Evolutionary conservation across 257 asterid genomes (phyloP), one percentile per base, ranked within the genome.

Genomic region (Avicennia marina): DNA sequence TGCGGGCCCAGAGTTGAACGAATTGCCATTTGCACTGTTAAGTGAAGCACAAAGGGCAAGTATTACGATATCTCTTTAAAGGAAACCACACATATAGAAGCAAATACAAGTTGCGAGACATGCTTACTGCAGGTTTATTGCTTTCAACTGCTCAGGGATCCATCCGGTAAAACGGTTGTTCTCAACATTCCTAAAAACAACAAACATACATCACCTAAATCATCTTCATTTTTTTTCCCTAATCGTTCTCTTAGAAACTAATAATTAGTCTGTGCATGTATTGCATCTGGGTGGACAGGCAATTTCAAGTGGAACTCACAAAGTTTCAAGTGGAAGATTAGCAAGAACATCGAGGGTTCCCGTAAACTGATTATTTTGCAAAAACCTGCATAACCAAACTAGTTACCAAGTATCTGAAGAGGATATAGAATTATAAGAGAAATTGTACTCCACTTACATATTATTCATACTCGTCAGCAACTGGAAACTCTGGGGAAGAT

Each of bases 121-220:
- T 66, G 63, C 94, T 80, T 77, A 84, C 95, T 61, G 65, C 36
- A 64, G 69, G 72, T 81, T 72, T 81, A 88, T 88, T 85, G 83
- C 74, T 71, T 62, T 82, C 78, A 91, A 71, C 63, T 75, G 94
- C 25, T 53, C 60, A 0, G 97, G 98, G 34, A 91, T 58, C 97
- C 95, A 85, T 52, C 98, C 98, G 39, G 69, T 86, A 71, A 91
- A 84, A 62, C 53, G 95, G 70, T 91, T 91, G 71, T 91, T 91
- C 58, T 88, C 97, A 9, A 91, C 84, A 67, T 91, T 78, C 75
- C 98, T 91, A 50, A 41, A 49, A 44, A 46, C 11, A 39, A 22
- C 4, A 53, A 18, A 13, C 25, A 21, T n/a, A 21, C n/a, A 51
- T 48, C 39, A 53, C 24, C 68, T 9, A 16, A 46, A 46, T 29